Base-by-base conservation (phyloP, 1,139 yeast genomes). In the Magnusiomyces sp. region DNA sequence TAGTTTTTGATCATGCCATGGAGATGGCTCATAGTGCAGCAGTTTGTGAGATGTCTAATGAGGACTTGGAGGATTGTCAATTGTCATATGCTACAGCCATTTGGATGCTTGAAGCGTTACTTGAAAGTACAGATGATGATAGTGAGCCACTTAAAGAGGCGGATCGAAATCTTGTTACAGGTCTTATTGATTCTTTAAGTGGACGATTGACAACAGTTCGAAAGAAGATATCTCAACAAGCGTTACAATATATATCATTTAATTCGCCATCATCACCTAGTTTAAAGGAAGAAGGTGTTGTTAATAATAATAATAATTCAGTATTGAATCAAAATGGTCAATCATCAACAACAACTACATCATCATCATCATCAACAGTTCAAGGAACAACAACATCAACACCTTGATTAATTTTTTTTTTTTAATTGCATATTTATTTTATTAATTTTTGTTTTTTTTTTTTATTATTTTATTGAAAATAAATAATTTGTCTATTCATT, bases 1-100 rank as follows among this genome's bases (percentile, higher is more conserved):
- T 92, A 56, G 79, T 92, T 29, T 90, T 89, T 68, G 97, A 90
- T 59, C 75, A 97, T 43, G 97, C 97, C 1, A 74, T 90, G 60
- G 97, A 92, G 60, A 86, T 90, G 73, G 85, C 96, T 1, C 77
- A 95, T 58, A 80, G 80, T 51, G 96, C 97, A 0, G 97, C 97
- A 0, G 83, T 83, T 48, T 81, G 83, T 62, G 98, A 92, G 66
- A 72, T 88, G 58, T 80, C 79, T 29, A 83, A 85, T 16, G 87
- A 81, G 53, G 90, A 85, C 62, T 69, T 86, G 50, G 74, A 76
- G 46, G 88, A 85, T 7, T 90, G 97, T 67, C 95, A 89, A 66
- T 68, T 85, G 55, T 85, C 92, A 2, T 92, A 92, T 64, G 87
- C 95, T 7, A 86, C 96, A 0, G 84, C 96, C 0, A 78, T 90